Conservation (phyloP, 2,329 filamentous ascomycete genomes). For the Colletotrichum lini region DNA sequence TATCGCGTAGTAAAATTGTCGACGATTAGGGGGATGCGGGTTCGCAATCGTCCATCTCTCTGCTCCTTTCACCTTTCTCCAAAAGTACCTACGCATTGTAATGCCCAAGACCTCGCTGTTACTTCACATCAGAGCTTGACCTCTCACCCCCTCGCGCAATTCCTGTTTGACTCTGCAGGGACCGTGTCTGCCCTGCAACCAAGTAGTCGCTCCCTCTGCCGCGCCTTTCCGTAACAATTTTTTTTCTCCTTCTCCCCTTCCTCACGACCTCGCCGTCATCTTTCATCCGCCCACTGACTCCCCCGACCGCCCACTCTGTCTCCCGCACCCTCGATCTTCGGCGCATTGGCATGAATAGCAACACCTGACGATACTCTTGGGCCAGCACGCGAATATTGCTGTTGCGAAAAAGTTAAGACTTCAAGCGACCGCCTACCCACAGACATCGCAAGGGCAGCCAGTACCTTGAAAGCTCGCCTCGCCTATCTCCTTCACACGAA, state of each 20-base stretch:
- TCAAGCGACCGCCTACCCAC: constrained; percentile 5
- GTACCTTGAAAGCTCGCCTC: constrained; percentile 1
- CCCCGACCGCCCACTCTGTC: constrained; percentile 11
- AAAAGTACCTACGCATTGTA: constrained; percentile 4
- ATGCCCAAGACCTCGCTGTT: constrained; percentile 18
- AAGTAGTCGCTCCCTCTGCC: constrained; percentile 25
- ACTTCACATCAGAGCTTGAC: constrained; percentile 9
- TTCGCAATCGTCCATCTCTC: constrained; percentile 15
- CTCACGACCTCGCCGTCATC: background rate
- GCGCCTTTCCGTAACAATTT: constrained; percentile 34
- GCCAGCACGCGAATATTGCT: constrained; percentile 5
- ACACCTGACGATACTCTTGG: constrained; percentile 14
- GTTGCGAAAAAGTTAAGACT: constrained; percentile 13
- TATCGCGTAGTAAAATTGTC: constrained; percentile 17
- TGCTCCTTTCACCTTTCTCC: background rate
- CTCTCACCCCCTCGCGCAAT: constrained; percentile 6
- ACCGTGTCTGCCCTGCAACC: constrained; percentile 10
- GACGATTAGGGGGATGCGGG: constrained; percentile 29
- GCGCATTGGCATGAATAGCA: constrained; percentile 14
- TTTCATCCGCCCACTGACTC: constrained; percentile 1
- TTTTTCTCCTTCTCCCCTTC: constrained; percentile 25
- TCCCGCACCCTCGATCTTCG: constrained; percentile 13
- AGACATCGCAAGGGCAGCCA: constrained; percentile 14
- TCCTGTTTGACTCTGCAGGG: constrained; percentile 7
- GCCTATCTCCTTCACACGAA: background rate